Evolutionary conservation across 345 rosid genomes (phyloP).

Genomic region (Melastoma malabathricum): DNA sequence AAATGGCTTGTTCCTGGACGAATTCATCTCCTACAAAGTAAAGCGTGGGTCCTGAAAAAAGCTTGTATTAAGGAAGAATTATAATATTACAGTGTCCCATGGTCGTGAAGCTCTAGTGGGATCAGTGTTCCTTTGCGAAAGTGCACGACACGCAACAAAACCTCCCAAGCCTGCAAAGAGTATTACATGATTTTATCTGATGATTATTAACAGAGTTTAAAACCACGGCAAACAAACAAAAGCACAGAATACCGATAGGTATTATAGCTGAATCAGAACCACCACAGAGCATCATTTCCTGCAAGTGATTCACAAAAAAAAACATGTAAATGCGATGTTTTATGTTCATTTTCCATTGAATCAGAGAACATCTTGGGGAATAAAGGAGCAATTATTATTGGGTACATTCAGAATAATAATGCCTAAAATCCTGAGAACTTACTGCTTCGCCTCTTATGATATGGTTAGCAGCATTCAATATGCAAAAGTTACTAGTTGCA

Average conservation of each 20-base stretch:
- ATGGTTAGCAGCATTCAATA: constrained; percentile 85
- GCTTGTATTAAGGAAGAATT: background rate
- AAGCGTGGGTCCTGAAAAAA: background rate
- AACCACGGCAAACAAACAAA: constrained; percentile 5
- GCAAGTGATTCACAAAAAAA: constrained; percentile 15
- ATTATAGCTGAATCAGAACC: constrained; percentile 84
- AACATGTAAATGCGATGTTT: background rate
- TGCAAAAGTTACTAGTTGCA: constrained; percentile 92
- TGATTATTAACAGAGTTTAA: background rate
- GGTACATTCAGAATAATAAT: background rate
- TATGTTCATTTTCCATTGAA: constrained; percentile 7
- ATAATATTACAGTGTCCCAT: constrained; percentile 65
- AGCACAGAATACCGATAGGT: constrained; percentile 56
- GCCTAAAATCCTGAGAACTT: constrained; percentile 19
- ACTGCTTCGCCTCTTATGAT: constrained; percentile 95
- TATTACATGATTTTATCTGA: background rate
- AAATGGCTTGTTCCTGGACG: no score
- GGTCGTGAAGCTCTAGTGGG: constrained; percentile 96
- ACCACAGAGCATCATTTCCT: constrained; percentile 97
- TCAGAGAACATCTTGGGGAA: background rate
- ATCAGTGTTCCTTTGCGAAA: constrained; percentile 73
- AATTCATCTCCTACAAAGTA: no score
- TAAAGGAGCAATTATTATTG: no score
- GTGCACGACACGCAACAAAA: constrained; percentile 84
- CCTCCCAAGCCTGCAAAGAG: constrained; percentile 84